Evolutionary conservation across 2,329 filamentous ascomycete genomes (phyloP), one percentile per base, ranked within the genome.

Genomic region (Exophiala viscosa): DNA sequence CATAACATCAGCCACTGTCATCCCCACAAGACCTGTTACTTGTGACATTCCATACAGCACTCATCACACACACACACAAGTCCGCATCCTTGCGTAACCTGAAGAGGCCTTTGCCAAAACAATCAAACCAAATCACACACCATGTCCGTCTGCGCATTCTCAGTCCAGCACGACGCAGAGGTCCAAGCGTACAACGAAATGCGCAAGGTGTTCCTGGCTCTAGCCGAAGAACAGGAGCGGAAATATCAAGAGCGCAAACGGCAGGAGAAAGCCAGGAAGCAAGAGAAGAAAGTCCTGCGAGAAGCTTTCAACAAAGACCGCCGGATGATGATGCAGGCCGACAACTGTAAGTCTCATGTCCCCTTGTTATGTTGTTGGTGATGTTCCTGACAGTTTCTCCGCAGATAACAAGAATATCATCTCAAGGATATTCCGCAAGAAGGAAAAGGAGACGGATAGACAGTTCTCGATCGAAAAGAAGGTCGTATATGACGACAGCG

Each of bases 101-200:
- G 31, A 33, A 15, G 20, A 31, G 35, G 20, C 5, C 34, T 5
- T 13, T 17, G 17, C 7, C 5, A 6, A 34, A 8, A 17, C 14
- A 11, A 7, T 20, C 13, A n/a, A 28, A 3, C 11, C 8, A 28
- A 9, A 36, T 18, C 44, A 17, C 10, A 17, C 36, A 52, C n/a
- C 10, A 57, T 59, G 54, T 48, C 54, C 13, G 40, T 60, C 13
- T 49, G 41, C 9, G 48, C 45, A n/a, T 60, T 51, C 33, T 57
- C 56, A 5, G 49, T 54, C 43, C 53, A 59, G 41, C 48, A 59
- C 15, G 58, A 60, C 48, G 35, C 17, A 14, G 58, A 60, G 41
- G 58, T 60, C 31, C 58, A 59, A 43, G 58, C 50, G 15, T 60
- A 59, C 48, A 50, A 50, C 32, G n/a, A 38, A 15, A 34, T 46